These are phyloP conservation scores for Pythium aristosporum DNA, from an alignment of 352 stramenopile genomes.

Conservation along the genomic window DNA sequence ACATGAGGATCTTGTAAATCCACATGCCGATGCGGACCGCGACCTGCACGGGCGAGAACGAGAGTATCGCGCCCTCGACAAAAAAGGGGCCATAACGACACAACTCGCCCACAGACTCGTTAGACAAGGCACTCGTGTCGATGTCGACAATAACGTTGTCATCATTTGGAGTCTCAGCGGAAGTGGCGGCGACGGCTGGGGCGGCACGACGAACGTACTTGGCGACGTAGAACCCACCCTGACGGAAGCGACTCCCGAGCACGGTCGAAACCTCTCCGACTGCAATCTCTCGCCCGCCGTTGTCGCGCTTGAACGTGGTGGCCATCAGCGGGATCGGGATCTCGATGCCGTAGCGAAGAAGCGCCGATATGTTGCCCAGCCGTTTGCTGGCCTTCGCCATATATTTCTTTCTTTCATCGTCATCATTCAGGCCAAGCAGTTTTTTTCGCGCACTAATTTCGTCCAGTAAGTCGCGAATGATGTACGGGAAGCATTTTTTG, in stretches of 20 bases:
- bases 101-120: slow-evolving; percentile 37
- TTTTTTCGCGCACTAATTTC: slow-evolving; percentile 40
- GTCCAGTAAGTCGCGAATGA: slow-evolving; percentile 53
- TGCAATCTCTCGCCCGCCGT: background rate
- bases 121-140: background rate
- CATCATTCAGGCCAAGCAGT: slow-evolving; percentile 30
- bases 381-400: background rate
- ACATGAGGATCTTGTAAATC: slow-evolving; percentile 22
- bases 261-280: slow-evolving; percentile 20
- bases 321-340: slow-evolving; percentile 20
- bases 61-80: slow-evolving; percentile 31
- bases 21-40: slow-evolving; percentile 19
- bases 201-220: slow-evolving; percentile 42
- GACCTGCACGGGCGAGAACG: slow-evolving; percentile 28
- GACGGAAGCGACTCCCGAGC: slow-evolving; percentile 29
- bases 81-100: slow-evolving; percentile 54
- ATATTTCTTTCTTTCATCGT: background rate
- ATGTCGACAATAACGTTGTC: background rate
- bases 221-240: slow-evolving; percentile 44
- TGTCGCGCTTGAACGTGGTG: slow-evolving; percentile 10
- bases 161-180: background rate
- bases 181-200: too few relatives aligned
- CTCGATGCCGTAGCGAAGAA: slow-evolving; percentile 32
- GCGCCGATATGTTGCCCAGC: slow-evolving; percentile 16
- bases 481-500: slow-evolving; percentile 40